Percentiles rank a stretch among this genome's conserved stretches.
Conservation (phyloP, 2,329 filamentous ascomycete species). For the Magnaporthiopsis rhizophila region DNA sequence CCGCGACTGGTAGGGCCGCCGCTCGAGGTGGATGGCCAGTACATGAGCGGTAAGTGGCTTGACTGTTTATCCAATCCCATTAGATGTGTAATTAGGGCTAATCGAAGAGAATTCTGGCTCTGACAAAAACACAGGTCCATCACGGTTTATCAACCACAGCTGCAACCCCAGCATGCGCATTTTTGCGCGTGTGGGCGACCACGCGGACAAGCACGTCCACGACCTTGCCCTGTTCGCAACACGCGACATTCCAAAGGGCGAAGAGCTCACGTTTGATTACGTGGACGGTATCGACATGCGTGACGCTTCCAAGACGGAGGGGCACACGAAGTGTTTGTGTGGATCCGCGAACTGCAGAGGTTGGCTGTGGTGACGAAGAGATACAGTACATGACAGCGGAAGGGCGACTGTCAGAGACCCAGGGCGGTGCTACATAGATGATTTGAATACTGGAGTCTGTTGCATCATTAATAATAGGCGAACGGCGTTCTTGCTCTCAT, state of each 20-base stretch:
- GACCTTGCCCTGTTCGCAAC: constrained; percentile 71
- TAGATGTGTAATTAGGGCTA: too few species aligned
- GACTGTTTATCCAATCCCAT: background rate
- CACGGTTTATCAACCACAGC: constrained; percentile 76
- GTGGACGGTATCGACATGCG: constrained; percentile 51
- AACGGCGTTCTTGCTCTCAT: too few species aligned
- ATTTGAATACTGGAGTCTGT: too few species aligned
- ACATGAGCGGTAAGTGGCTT: constrained; percentile 54
- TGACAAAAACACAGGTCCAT: constrained; percentile 32
- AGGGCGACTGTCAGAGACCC: too few species aligned
- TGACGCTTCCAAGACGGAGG: constrained; percentile 40
- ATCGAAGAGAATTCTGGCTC: too few species aligned
- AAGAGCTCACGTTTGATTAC: constrained; percentile 77
- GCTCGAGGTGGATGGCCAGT: constrained; percentile 62
- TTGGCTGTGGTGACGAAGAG: constrained; percentile 51
- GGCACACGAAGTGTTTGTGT: constrained; percentile 49
- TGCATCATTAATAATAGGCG: too few species aligned
- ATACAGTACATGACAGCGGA: too few species aligned
- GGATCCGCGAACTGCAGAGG: constrained; percentile 58
- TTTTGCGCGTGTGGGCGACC: constrained; percentile 71
- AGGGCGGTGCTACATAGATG: too few species aligned
- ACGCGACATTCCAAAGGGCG: constrained; percentile 52
- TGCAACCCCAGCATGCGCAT: constrained; percentile 74
- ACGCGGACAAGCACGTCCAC: constrained; percentile 65
- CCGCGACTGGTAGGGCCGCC: constrained; percentile 46